Conservation (phyloP, 192 early-diverging fungal genomes). For the Linnemannia hyalina region DNA sequence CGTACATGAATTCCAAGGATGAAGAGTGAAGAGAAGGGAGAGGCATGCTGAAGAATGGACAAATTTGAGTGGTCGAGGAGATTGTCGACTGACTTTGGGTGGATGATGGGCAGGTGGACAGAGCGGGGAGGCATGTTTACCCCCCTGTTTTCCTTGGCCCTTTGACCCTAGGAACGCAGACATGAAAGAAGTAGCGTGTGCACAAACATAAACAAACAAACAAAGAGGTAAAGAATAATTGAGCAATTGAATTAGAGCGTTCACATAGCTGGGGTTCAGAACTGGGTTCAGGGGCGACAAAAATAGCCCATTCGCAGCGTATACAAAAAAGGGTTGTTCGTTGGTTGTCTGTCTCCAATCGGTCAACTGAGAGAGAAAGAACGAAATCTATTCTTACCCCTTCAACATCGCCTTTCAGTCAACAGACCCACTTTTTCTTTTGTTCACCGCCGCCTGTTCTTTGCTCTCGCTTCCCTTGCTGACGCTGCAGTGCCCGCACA, state of each 20-base stretch:
- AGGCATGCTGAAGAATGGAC: not conserved
- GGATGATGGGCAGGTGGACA: not conserved
- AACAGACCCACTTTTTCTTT: not conserved
- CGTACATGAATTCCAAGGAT: not conserved
- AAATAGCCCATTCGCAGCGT: not conserved
- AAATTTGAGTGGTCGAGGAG: not conserved
- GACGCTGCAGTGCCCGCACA: not conserved
- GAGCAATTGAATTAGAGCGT: not conserved
- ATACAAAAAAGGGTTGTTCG: no score
- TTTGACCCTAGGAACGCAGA: not conserved
- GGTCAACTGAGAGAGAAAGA: not conserved
- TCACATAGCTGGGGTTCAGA: not conserved
- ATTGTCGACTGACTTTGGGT: not conserved
- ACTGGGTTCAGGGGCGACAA: not conserved
- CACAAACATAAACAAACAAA: not conserved
- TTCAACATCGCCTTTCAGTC: not conserved
- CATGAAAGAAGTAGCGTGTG: not conserved
- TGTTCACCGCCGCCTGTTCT: not conserved
- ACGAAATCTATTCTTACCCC: not conserved
- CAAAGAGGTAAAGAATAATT: not conserved
- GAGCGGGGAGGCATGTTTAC: not conserved
- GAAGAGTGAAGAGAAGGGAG: not conserved
- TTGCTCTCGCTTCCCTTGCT: slow-evolving; percentile 1
- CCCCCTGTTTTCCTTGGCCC: not conserved
- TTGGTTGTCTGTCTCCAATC: no score